A percentile compares a stretch with the other conserved stretches of the same genome.
Evolutionary conservation across 2,329 filamentous ascomycete genomes (phyloP).

Genomic region (Diaporthe citriasiana): DNA sequence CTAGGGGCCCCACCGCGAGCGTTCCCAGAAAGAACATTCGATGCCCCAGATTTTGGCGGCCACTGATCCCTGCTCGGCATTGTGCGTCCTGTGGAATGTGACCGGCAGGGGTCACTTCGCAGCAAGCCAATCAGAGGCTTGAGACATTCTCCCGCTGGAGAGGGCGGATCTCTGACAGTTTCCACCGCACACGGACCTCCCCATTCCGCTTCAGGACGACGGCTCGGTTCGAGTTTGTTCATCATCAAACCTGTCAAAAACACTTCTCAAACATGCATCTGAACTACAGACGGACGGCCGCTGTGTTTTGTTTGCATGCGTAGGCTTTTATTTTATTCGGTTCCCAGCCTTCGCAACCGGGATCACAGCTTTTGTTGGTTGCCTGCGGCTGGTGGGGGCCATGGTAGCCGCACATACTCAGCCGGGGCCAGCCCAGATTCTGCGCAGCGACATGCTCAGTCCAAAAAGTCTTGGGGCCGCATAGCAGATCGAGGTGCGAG

Average conservation of each 20-base stretch:
- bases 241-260: constrained; percentile 34
- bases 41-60: constrained; percentile 31
- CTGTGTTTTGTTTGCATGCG: not conserved
- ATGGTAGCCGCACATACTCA: not conserved
- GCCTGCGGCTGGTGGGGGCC: not conserved
- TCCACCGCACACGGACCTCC: constrained; percentile 32
- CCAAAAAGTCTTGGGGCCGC: not conserved
- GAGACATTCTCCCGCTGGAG: constrained; percentile 28
- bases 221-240: constrained; percentile 29
- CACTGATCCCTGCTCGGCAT: constrained; percentile 15
- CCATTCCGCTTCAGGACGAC: constrained; percentile 33
- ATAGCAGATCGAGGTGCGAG: not conserved
- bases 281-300: constrained; percentile 2
- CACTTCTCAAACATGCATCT: constrained; percentile 32
- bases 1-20: not conserved
- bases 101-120: constrained; percentile 11
- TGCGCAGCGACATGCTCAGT: not conserved
- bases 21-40: constrained; percentile 34
- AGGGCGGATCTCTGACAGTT: constrained; percentile 34
- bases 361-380: not conserved
- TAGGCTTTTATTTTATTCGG: not conserved
- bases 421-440: not conserved
- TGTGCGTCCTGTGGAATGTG: constrained; percentile 33
- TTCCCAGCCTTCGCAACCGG: not conserved
- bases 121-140: constrained; percentile 27